These are phyloP conservation scores for Aspergillus neoniger DNA, from an alignment of 2,329 filamentous ascomycete species.

Conservation along the genomic window DNA sequence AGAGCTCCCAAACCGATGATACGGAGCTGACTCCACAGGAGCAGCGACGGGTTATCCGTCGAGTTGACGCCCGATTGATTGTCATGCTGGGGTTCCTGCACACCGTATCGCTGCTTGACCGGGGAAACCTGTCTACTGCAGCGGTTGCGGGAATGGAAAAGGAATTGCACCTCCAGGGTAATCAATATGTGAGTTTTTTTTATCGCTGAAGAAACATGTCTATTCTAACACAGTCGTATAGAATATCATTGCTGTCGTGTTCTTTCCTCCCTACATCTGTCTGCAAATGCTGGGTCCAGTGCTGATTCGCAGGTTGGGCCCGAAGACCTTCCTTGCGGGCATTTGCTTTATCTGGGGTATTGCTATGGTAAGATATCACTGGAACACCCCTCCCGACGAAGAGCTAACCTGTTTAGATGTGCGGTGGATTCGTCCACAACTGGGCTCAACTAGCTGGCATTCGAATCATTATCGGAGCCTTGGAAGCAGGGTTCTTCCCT, in stretches of 20 bases:
- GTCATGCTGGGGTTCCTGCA: slow-evolving; percentile 22
- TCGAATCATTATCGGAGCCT: slow-evolving; percentile 47
- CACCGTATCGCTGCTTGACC: slow-evolving; percentile 22
- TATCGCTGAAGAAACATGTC: too few species aligned
- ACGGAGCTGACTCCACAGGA: neutral
- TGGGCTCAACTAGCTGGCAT: slow-evolving; percentile 43
- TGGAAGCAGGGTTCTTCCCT: slow-evolving; percentile 49
- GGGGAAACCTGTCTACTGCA: slow-evolving; percentile 20
- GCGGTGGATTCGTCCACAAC: slow-evolving; percentile 27
- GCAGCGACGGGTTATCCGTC: slow-evolving; percentile 22
- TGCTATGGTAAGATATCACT: slow-evolving; percentile 5
- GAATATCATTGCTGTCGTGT: slow-evolving; percentile 21
- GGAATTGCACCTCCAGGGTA: slow-evolving; percentile 11
- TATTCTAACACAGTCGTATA: neutral
- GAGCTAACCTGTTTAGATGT: neutral
- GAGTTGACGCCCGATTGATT: slow-evolving; percentile 22
- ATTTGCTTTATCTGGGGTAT: slow-evolving; percentile 14
- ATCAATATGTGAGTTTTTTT: slow-evolving; percentile 17
- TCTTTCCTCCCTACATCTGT: slow-evolving; percentile 17
- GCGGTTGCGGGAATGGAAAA: slow-evolving; percentile 21
- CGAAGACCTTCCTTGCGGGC: slow-evolving; percentile 3
- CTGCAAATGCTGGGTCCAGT: slow-evolving; percentile 8
- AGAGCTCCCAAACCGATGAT: neutral
- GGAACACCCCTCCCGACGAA: too few species aligned
- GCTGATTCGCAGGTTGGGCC: slow-evolving; percentile 12